These are phyloP conservation scores for Apiospora malaysiana DNA, from an alignment of 2,329 filamentous ascomycete species.

Conservation along the genomic window DNA sequence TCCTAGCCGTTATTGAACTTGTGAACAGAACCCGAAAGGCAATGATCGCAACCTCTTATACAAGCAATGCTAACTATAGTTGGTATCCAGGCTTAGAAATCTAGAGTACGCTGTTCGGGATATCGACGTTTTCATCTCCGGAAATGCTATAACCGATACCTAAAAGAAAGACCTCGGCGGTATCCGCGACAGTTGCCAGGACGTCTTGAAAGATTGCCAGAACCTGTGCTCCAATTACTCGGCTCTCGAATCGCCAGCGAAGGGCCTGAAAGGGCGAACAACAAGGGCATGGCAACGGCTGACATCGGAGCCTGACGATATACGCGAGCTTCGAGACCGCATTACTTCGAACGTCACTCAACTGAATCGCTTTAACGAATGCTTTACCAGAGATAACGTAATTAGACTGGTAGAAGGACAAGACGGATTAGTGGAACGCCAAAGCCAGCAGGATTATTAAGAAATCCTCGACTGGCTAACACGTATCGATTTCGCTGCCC, in stretches of 20 bases:
- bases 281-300: constrained; percentile 35
- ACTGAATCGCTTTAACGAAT: constrained; percentile 19
- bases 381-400: neutral
- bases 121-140: constrained; percentile 31
- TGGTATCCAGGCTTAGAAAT: constrained; percentile 22
- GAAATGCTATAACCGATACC: constrained; percentile 21
- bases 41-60: too few species aligned
- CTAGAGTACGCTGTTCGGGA: constrained; percentile 37
- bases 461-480: constrained; percentile 48
- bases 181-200: constrained; percentile 28
- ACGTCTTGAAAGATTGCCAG: constrained; percentile 25
- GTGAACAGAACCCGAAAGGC: constrained; percentile 34
- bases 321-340: constrained; percentile 30
- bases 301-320: constrained; percentile 31
- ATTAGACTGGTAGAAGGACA: neutral
- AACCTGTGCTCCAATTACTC: constrained; percentile 13
- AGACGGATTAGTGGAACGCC: neutral
- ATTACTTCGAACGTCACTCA: constrained; percentile 27
- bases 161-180: constrained; percentile 31
- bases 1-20: constrained; percentile 38
- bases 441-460: neutral
- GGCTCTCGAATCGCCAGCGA: constrained; percentile 6
- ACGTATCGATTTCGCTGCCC: constrained; percentile 34
- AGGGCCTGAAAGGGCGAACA: constrained; percentile 20
- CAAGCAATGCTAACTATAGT: neutral